Conservation (phyloP, 2,329 filamentous ascomycete species). For the Byssothecium circinans region DNA sequence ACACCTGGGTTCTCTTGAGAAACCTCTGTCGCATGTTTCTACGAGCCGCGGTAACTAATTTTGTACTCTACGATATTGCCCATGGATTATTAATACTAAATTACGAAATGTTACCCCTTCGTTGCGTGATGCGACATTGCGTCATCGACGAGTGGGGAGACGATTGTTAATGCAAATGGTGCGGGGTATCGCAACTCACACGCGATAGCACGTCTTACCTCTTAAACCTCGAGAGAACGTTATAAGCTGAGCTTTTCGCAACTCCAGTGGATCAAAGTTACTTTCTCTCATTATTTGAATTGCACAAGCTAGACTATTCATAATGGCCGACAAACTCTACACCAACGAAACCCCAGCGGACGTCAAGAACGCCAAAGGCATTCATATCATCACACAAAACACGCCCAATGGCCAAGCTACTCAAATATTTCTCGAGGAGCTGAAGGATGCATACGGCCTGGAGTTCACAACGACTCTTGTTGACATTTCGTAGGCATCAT, state of each 20-base stretch:
- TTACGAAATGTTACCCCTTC: neutral
- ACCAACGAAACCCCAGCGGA: slow-evolving; percentile 35
- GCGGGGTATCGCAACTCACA: neutral
- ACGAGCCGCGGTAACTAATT: too few species aligned
- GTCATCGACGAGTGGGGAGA: neutral
- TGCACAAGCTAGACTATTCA: slow-evolving; percentile 2
- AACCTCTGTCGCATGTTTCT: too few species aligned
- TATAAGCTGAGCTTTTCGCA: too few species aligned
- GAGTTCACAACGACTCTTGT: slow-evolving; percentile 52
- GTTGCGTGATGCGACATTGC: neutral
- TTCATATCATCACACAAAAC: slow-evolving; percentile 55
- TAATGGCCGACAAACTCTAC: slow-evolving; percentile 48
- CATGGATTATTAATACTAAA: too few species aligned
- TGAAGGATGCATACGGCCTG: slow-evolving; percentile 54
- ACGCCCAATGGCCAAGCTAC: slow-evolving; percentile 58
- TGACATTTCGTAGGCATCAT: slow-evolving; percentile 18
- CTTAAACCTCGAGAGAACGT: too few species aligned
- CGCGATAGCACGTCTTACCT: too few species aligned
- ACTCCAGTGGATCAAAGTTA: too few species aligned
- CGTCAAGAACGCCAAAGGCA: slow-evolving; percentile 40
- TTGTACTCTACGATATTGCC: too few species aligned
- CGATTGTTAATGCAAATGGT: neutral
- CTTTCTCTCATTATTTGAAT: neutral
- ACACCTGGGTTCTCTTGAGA: too few species aligned
- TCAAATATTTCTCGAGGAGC: slow-evolving; percentile 59